A percentile compares a stretch with the other conserved stretches of the same genome.
Evolutionary conservation across 2,329 filamentous ascomycete genomes (phyloP).

Genomic region (Colletotrichum sidae): DNA sequence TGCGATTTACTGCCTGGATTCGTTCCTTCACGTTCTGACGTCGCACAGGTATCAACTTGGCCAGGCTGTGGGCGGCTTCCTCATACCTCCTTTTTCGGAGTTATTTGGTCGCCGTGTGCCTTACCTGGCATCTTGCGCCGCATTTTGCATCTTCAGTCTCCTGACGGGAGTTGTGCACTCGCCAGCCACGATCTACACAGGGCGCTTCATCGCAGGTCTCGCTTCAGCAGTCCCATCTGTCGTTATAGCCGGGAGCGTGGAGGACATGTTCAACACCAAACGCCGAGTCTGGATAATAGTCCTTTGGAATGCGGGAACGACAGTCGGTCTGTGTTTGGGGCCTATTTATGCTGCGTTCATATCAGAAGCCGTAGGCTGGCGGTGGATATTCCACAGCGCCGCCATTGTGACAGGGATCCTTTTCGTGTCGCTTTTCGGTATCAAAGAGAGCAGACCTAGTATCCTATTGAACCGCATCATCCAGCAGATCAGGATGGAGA

Average conservation of each 20-base stretch:
- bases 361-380: slow-evolving; percentile 51
- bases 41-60: slow-evolving; percentile 47
- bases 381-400: slow-evolving; percentile 58
- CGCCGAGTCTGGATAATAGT: slow-evolving; percentile 60
- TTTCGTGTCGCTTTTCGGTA: slow-evolving; percentile 48
- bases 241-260: slow-evolving; percentile 59
- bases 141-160: slow-evolving; percentile 49
- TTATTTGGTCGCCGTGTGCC: slow-evolving; percentile 49
- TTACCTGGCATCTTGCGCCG: slow-evolving; percentile 47
- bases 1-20: too few species aligned
- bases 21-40: background rate
- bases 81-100: slow-evolving; percentile 53
- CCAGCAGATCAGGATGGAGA: slow-evolving; percentile 26
- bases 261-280: slow-evolving; percentile 60
- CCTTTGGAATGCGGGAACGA: slow-evolving; percentile 56
- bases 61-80: slow-evolving; percentile 50
- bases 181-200: slow-evolving; percentile 50
- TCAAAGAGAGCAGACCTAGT: slow-evolving; percentile 58
- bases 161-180: slow-evolving; percentile 51
- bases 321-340: slow-evolving; percentile 55
- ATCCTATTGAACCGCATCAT: slow-evolving; percentile 48
- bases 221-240: slow-evolving; percentile 60
- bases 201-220: slow-evolving; percentile 56
- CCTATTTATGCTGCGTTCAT: slow-evolving; percentile 58
- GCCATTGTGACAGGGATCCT: slow-evolving; percentile 51